Conservation (phyloP, 2,329 filamentous ascomycete species). For the Hortaea sp. region DNA sequence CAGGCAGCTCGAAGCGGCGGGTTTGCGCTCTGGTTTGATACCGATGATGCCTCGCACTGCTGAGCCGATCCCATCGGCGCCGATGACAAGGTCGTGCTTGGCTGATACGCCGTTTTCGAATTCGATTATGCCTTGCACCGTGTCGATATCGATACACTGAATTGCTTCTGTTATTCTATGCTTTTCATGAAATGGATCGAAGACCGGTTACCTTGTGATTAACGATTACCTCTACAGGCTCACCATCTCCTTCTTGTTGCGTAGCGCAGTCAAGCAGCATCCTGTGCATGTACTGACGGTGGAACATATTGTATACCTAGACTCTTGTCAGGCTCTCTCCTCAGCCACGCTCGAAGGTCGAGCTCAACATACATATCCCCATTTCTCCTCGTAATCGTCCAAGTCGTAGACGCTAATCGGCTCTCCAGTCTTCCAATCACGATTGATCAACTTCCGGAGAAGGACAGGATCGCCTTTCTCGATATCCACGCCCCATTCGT, state of each 20-base stretch:
- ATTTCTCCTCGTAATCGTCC: slow-evolving; percentile 53
- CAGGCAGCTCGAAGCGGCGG: slow-evolving; percentile 51
- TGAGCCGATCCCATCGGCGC: slow-evolving; percentile 59
- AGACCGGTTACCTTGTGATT: slow-evolving; percentile 40
- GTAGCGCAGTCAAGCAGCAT: slow-evolving; percentile 53
- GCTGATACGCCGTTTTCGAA: slow-evolving; percentile 44
- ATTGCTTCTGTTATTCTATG: no score
- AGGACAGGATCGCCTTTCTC: slow-evolving; percentile 55
- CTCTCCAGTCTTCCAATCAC: slow-evolving; percentile 61
- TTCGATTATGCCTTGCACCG: slow-evolving; percentile 33
- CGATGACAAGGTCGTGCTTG: slow-evolving; percentile 51
- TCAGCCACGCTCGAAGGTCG: not conserved
- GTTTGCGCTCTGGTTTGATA: slow-evolving; percentile 49
- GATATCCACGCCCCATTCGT: slow-evolving; percentile 58
- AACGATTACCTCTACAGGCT: slow-evolving; percentile 43
- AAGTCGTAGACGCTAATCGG: slow-evolving; percentile 52
- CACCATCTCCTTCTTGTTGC: slow-evolving; percentile 43
- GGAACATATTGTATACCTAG: slow-evolving; percentile 54
- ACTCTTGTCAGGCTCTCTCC: not conserved
- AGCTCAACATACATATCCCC: slow-evolving; percentile 44
- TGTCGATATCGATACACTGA: slow-evolving; percentile 38
- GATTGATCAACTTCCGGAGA: slow-evolving; percentile 56
- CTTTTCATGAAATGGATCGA: no score
- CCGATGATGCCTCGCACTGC: slow-evolving; percentile 53
- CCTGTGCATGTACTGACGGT: slow-evolving; percentile 57